Percentiles rank a stretch among this genome's conserved stretches.
Conservation (phyloP, 2,329 filamentous ascomycete species). For the Epichloe uncinata region DNA sequence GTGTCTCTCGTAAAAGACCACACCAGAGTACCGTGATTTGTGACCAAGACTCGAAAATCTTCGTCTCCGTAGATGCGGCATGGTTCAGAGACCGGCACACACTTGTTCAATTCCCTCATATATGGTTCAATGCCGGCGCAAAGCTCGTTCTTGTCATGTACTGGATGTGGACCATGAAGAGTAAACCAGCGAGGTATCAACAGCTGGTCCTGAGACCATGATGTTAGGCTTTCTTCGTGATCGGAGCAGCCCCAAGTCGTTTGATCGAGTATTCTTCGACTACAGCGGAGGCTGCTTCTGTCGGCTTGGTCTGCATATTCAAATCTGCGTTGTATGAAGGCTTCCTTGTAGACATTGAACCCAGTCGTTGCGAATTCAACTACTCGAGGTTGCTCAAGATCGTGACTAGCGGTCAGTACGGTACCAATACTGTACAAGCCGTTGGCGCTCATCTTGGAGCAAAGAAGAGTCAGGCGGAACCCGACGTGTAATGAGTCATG, state of each 20-base stretch:
- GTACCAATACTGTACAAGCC: constrained; percentile 3
- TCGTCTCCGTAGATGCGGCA: constrained; percentile 1
- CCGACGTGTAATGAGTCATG: background rate
- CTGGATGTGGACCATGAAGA: background rate
- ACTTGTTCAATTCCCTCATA: background rate
- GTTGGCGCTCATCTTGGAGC: constrained; percentile 1
- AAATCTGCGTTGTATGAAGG: constrained; percentile 2
- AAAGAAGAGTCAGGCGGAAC: background rate
- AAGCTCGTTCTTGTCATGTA: background rate
- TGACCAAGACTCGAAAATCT: constrained; percentile 2
- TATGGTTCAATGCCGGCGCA: background rate
- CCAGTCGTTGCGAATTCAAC: constrained; percentile 1
- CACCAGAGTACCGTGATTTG: background rate
- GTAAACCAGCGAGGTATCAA: background rate
- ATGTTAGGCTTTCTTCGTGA: background rate
- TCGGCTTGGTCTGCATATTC: background rate
- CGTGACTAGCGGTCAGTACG: background rate
- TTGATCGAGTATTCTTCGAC: background rate
- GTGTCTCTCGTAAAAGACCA: background rate
- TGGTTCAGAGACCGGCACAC: background rate
- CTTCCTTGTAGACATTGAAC: constrained; percentile 4
- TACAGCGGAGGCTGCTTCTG: background rate
- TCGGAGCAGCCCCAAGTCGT: background rate
- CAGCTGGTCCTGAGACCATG: background rate
- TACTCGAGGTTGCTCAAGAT: background rate